Evolutionary conservation across 768 basidiomycete genomes (phyloP).

Genomic region (Rickenella mellea): DNA sequence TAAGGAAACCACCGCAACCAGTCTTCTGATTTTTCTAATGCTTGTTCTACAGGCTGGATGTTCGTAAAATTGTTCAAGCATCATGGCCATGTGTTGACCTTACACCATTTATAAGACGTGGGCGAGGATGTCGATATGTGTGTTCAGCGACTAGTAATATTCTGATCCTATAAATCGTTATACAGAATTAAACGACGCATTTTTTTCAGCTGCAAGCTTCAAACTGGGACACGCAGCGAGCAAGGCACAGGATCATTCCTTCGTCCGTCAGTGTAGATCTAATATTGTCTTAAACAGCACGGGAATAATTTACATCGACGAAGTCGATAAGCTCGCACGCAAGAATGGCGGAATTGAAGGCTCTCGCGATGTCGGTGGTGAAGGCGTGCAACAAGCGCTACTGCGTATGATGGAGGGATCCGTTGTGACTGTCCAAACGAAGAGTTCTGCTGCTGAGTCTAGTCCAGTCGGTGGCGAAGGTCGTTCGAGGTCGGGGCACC

Average conservation of each 20-base stretch:
- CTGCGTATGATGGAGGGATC: slow-evolving; percentile 94
- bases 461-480: slow-evolving; percentile 35
- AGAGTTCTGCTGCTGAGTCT: slow-evolving; percentile 42
- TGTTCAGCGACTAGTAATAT: slow-evolving; percentile 66
- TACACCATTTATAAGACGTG: slow-evolving; percentile 47
- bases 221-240: slow-evolving; percentile 78
- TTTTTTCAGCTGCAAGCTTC: slow-evolving; percentile 69
- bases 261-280: slow-evolving; percentile 3
- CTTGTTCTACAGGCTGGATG: slow-evolving; percentile 59
- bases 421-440: slow-evolving; percentile 71
- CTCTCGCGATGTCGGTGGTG: slow-evolving; percentile 84
- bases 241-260: slow-evolving; percentile 43
- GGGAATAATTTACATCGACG: slow-evolving; percentile 95
- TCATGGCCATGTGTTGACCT: slow-evolving; percentile 5
- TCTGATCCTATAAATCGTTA: background rate
- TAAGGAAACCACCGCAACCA: slow-evolving; percentile 17
- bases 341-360: slow-evolving; percentile 53
- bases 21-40: slow-evolving; percentile 2
- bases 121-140: slow-evolving; percentile 96
- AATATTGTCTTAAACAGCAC: slow-evolving; percentile 36
- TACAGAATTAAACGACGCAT: slow-evolving; percentile 3
- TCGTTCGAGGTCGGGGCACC: slow-evolving; percentile 39
- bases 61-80: slow-evolving; percentile 26
- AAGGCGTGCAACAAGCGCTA: slow-evolving; percentile 92
- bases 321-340: slow-evolving; percentile 87